Base-by-base conservation (phyloP, 2,329 filamentous ascomycete genomes). In the Dothideomycetes sp. region DNA sequence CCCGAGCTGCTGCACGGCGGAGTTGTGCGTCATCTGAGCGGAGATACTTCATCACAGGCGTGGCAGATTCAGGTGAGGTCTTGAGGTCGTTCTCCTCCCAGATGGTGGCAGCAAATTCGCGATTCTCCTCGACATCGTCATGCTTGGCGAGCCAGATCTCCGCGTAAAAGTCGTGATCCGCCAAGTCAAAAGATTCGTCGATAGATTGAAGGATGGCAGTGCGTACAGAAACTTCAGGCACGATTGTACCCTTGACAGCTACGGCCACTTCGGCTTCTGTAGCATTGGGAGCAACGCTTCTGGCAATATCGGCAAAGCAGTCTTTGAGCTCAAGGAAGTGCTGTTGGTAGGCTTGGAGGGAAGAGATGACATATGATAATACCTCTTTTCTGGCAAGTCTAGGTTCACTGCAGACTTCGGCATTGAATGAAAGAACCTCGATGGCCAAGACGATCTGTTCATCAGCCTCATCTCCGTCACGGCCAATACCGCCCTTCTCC, bases 291-390 rank as follows among this genome's bases (percentile, higher is more conserved):
- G 89, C 82, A 37, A 96, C 73, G 47, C 81, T 88, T 44, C 87
- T 79, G 52, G 84, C 85, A 48, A 93, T 73, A 57, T 96, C 86
- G 39, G 82, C 73, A 47, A 98, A 75, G 53, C 86, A 94, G 60
- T 98, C 91, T 59, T 89, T 94, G 62, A 95, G 78, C 42, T 88
- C 69, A 62, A 94, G 94, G 67, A 95, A 95, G 61, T 98, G 91
- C 54, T 94, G 87, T 33, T 79, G 81, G 58, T 94, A 94, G 44
- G 66, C 74, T 56, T 93, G 84, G 84, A 98, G 93, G 1, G 87
- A 81, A 33, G 69, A 69, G 41, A 94, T 79, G 29, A 98, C 68
- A 3, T 74, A 70, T 2, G 74, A 67, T 3, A 96, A 61, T 29
- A 94, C 69, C 43, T 87, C 76, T 37, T 75, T 71, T 7, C 91